Conservation (phyloP, 768 basidiomycete genomes). For the Suillus paluster region DNA sequence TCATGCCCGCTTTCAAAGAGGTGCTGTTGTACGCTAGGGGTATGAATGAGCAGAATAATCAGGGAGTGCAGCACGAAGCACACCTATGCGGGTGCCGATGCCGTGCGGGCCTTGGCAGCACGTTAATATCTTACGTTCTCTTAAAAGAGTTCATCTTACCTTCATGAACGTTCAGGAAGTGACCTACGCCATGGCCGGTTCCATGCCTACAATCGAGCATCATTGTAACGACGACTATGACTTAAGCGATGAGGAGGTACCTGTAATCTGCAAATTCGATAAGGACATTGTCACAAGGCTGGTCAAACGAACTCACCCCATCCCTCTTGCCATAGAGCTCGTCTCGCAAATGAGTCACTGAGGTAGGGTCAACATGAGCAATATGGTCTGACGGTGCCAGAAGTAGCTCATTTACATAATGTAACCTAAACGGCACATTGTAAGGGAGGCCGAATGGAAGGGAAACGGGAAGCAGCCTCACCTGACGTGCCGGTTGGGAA, state of each 20-base stretch:
- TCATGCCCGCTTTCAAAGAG: conserved; percentile 83
- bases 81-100: conserved; percentile 49
- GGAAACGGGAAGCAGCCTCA: conserved; percentile 26
- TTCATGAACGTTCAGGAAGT: conserved; percentile 95
- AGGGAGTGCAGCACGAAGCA: conserved; percentile 9
- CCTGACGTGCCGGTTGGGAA: conserved; percentile 86
- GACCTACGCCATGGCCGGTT: conserved; percentile 94
- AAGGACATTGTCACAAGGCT: neutral
- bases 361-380: conserved; percentile 6
- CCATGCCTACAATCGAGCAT: conserved; percentile 61
- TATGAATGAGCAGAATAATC: neutral
- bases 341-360: conserved; percentile 83
- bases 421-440: conserved; percentile 45
- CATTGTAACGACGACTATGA: neutral
- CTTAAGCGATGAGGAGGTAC: conserved; percentile 33
- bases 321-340: conserved; percentile 84
- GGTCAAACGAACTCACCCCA: conserved; percentile 55
- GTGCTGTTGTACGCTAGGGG: conserved; percentile 66
- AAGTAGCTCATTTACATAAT: conserved; percentile 46
- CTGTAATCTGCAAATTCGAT: conserved; percentile 53
- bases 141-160: conserved; percentile 27
- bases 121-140: conserved; percentile 8
- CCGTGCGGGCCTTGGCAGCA: conserved; percentile 54
- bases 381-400: neutral
- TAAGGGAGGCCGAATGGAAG: neutral